Conservation (phyloP, 2,329 filamentous ascomycete genomes). For the Microdochium nivale region DNA sequence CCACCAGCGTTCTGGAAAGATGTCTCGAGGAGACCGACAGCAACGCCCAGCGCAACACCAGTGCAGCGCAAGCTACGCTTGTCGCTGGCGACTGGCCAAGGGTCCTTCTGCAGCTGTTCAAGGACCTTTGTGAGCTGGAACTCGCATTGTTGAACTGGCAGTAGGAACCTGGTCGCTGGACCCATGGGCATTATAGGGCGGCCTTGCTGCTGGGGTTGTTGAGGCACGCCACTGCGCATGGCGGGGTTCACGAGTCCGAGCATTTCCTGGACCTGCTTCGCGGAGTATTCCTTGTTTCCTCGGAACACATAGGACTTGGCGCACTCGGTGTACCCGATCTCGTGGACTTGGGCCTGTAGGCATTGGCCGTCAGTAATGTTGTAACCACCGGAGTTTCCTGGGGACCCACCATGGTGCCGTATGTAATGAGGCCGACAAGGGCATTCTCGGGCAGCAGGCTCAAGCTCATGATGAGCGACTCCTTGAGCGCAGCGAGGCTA, state of each 20-base stretch:
- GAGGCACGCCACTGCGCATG: slow-evolving; percentile 65
- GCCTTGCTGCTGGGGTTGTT: slow-evolving; percentile 54
- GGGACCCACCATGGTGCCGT: slow-evolving; percentile 74
- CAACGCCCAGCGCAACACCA: slow-evolving; percentile 92
- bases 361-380: slow-evolving; percentile 12
- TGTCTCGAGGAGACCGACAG: slow-evolving; percentile 83
- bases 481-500: slow-evolving; percentile 72
- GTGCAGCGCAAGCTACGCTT: slow-evolving; percentile 86
- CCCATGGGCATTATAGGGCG: slow-evolving; percentile 67
- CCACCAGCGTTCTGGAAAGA: slow-evolving; percentile 94
- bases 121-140: slow-evolving; percentile 95
- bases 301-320: slow-evolving; percentile 98
- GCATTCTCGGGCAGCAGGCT: slow-evolving; percentile 74
- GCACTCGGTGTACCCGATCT: slow-evolving; percentile 96
- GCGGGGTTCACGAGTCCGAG: slow-evolving; percentile 70
- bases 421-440: slow-evolving; percentile 76
- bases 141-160: slow-evolving; percentile 92
- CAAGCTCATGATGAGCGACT: slow-evolving; percentile 79
- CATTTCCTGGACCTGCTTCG: slow-evolving; percentile 99
- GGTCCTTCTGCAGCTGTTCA: slow-evolving; percentile 92
- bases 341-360: slow-evolving; percentile 79
- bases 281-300: slow-evolving; percentile 94
- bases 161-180: slow-evolving; percentile 79
- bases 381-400: background rate
- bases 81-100: slow-evolving; percentile 94